Conservation (phyloP, 768 basidiomycete genomes). For the Serpula lacrymans region DNA sequence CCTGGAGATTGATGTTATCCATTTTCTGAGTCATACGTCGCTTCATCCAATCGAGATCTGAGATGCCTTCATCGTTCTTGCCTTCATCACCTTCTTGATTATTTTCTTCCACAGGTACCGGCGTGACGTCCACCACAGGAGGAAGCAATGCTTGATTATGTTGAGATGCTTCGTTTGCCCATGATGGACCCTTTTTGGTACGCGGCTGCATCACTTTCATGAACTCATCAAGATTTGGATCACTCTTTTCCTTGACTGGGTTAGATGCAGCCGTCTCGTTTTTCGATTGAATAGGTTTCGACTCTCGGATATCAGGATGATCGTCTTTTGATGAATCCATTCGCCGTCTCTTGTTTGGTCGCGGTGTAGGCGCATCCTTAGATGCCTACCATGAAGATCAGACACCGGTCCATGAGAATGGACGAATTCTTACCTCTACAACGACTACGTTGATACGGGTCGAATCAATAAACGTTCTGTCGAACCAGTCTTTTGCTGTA, state of each 20-base stretch:
- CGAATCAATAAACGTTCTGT: conserved; percentile 80
- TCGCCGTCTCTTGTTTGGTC: conserved; percentile 69
- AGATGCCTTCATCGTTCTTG: conserved; percentile 38
- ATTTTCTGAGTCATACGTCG: conserved; percentile 53
- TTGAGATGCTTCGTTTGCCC: conserved; percentile 51
- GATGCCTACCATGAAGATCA: conserved; percentile 43
- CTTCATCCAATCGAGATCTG: conserved; percentile 76
- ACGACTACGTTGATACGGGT: conserved; percentile 71
- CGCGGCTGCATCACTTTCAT: conserved; percentile 72
- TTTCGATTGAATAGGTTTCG: conserved; percentile 3
- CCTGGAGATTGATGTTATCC: conserved; percentile 27
- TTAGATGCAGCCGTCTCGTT: conserved; percentile 3
- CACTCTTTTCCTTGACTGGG: conserved; percentile 22
- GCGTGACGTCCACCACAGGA: background rate
- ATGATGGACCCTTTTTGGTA: conserved; percentile 54
- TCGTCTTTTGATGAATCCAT: conserved; percentile 30
- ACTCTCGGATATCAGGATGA: conserved; percentile 2
- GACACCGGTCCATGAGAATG: conserved; percentile 4
- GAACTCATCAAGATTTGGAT: conserved; percentile 56
- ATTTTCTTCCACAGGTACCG: background rate
- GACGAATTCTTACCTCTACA: conserved; percentile 60
- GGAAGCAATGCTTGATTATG: conserved; percentile 1
- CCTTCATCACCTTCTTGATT: conserved; percentile 8
- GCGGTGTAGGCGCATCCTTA: conserved; percentile 62
- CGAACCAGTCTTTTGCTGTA: conserved; percentile 78